These are phyloP conservation scores for Parachaetomium inaequale DNA, from an alignment of 495 filamentous ascomycete genomes.

Conservation along the genomic window DNA sequence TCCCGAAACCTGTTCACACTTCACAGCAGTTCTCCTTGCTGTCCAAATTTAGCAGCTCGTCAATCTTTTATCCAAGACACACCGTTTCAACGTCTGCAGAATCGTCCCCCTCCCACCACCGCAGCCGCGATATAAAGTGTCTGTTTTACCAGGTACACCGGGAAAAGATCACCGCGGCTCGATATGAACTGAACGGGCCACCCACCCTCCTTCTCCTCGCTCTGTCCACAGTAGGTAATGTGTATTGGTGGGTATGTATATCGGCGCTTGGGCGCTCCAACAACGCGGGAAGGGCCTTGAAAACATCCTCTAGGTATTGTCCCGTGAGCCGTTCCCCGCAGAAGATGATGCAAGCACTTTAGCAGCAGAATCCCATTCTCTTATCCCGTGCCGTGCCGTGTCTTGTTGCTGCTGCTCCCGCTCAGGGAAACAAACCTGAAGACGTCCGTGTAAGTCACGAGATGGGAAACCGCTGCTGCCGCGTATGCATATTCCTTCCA, in stretches of 20 bases:
- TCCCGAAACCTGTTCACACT: neutral
- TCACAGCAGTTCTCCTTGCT: neutral
- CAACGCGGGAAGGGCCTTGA: constrained; percentile 2
- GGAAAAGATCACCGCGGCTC: neutral
- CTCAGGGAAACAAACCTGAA: neutral
- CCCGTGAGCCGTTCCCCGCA: neutral
- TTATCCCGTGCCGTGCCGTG: neutral
- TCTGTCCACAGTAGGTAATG: neutral
- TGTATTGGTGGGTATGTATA: neutral
- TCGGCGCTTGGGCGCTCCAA: neutral
- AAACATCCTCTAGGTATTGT: no score
- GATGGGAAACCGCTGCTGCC: neutral
- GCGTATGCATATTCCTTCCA: no score
- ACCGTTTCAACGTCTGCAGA: neutral
- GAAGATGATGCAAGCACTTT: neutral
- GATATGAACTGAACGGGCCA: neutral
- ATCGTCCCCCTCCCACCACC: neutral
- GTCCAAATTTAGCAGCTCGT: neutral
- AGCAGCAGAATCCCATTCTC: neutral
- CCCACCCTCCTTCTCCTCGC: neutral
- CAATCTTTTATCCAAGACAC: neutral
- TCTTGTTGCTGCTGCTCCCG: neutral
- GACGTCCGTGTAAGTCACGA: neutral
- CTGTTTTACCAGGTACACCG: neutral
- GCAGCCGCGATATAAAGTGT: neutral